Base-by-base conservation (phyloP, 2,329 filamentous ascomycete genomes). In the Lasiodiplodia hormozganensis region DNA sequence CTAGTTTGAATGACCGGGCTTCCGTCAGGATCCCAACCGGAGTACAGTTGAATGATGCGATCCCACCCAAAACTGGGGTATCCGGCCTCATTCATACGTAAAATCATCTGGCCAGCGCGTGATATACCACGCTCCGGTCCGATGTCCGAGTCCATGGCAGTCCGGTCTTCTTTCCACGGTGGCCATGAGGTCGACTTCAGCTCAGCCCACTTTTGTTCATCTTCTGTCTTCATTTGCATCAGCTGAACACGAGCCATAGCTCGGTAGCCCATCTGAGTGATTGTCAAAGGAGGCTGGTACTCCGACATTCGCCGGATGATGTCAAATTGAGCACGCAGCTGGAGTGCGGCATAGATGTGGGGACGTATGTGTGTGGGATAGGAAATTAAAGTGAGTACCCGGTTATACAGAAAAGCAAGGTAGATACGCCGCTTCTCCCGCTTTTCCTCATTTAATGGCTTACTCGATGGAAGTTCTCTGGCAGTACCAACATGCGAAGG, bases 1-100 rank as follows among this genome's bases (percentile, higher is more conserved):
- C 88, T 82, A 3, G 82, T 87, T 74, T 90, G 88, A 49, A 90
- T 86, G 0, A 88, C 90, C 14, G 88, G 88, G 70, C 86, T 90
- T 14, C 80, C 76, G 75, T 90, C 88, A 1, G 84, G 84, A 71
- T 90, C 88, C 88, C 88, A 90, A 2, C 88, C 88, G 40, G 87
- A 82, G 70, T 86, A 82, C 7, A 90, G 81, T 54, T 79, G 74
- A 10, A 85, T 84, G n/a, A 84, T 77, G 16, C 82, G 75, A 73
- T 89, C 88, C 86, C 85, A 89, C 7, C 72, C 72, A 7, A 76
- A 74, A 56, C 78, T 78, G 10, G 77, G 75, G 76, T 90, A 90
- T 0, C 88, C 88, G 14, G 87, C 87, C 73, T 88, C 85, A 67
- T 79, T 82, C 85, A 89, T 89, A 67, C 85, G 84, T 49, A 78